A percentile compares a stretch with the other conserved stretches of the same genome.
These are phyloP conservation scores for Cladosporium sp. DNA, from an alignment of 2,329 filamentous ascomycete genomes.

Conservation along the genomic window DNA sequence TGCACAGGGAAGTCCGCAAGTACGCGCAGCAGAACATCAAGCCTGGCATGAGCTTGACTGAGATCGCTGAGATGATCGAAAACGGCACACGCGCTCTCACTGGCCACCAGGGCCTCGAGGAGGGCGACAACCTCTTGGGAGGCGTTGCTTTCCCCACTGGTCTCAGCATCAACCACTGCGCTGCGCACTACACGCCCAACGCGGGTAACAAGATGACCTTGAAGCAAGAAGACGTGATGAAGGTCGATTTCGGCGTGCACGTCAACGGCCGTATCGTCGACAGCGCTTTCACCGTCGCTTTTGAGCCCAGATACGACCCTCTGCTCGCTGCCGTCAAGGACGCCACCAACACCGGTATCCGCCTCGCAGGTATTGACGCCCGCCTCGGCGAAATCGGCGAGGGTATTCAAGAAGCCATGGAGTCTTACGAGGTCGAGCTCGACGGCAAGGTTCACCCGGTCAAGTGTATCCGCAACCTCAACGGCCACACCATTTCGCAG, in stretches of 20 bases:
- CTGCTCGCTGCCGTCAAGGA: constrained; percentile 71
- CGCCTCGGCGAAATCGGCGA: constrained; percentile 57
- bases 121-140: constrained; percentile 52
- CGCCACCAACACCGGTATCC: constrained; percentile 64
- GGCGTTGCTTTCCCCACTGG: constrained; percentile 60
- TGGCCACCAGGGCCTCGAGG: constrained; percentile 53
- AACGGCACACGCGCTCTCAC: constrained; percentile 54
- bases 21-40: constrained; percentile 52
- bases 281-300: constrained; percentile 76
- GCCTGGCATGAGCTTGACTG: constrained; percentile 51
- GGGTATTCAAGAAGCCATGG: constrained; percentile 63
- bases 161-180: constrained; percentile 54
- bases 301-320: constrained; percentile 73
- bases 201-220: constrained; percentile 66
- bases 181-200: constrained; percentile 59
- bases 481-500: constrained; percentile 56
- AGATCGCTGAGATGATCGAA: constrained; percentile 56
- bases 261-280: constrained; percentile 79
- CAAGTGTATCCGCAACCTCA: constrained; percentile 57
- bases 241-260: constrained; percentile 80
- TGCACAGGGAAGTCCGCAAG: constrained; percentile 56
- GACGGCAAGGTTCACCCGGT: constrained; percentile 54
- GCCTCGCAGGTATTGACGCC: constrained; percentile 57
- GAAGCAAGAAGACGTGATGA: constrained; percentile 75
- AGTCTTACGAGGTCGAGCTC: constrained; percentile 61